These are phyloP conservation scores for Fusarium buxicola DNA, from an alignment of 2,329 filamentous ascomycete genomes.

Conservation along the genomic window DNA sequence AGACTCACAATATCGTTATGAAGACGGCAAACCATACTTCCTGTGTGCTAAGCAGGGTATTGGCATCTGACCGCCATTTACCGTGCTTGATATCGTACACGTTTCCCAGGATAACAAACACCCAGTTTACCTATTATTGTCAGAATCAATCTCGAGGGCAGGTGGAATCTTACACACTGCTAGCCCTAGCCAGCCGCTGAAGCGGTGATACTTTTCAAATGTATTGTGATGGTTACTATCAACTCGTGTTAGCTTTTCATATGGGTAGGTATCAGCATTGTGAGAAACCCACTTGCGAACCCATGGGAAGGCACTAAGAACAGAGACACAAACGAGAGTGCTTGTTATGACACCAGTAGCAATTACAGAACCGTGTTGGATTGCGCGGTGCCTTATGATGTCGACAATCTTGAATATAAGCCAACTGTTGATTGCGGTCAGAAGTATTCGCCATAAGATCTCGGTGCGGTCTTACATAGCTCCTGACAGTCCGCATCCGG, in stretches of 20 bases:
- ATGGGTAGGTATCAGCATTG: accelerated
- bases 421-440: background rate
- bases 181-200: background rate
- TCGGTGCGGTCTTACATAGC: background rate
- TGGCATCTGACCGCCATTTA: background rate
- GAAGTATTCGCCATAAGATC: accelerated
- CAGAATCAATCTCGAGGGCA: background rate
- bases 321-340: background rate
- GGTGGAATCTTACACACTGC: background rate
- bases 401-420: background rate
- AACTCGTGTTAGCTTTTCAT: background rate
- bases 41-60: background rate
- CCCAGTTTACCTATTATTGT: slow-evolving; percentile 1
- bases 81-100: background rate
- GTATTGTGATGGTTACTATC: slow-evolving; percentile 8
- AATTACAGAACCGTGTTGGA: background rate
- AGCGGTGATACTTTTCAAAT: slow-evolving; percentile 5
- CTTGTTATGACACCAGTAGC: background rate
- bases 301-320: slow-evolving; percentile 3
- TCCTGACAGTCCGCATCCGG: background rate
- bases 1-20: slow-evolving; percentile 1
- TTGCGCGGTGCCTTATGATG: background rate
- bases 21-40: slow-evolving; percentile 9
- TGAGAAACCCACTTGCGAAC: background rate
- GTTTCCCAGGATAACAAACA: background rate